Evolutionary conservation across 106 monocot species (phyloP), one percentile per base, ranked within the genome.

Genomic region (Posidonia australis): DNA sequence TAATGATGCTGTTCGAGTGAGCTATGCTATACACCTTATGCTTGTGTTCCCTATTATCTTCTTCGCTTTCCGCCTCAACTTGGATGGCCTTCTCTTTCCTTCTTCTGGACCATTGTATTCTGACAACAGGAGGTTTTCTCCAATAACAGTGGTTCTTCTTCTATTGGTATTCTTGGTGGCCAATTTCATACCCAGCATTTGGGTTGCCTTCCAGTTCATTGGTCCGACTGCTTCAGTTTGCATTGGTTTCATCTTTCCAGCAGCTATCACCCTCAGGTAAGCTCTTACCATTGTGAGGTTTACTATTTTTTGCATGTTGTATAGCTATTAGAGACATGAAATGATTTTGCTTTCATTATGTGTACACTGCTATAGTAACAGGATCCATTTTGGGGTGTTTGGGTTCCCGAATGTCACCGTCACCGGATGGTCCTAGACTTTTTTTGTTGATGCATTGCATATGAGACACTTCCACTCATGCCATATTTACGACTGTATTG

Each of bases 151-250:
- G 12, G 27, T 51, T 9, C 70, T 90, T 46, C 74, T 94, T 1
- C 42, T 62, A 12, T 24, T 82, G 17, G 67, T 94, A 11, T 94
- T 82, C 73, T 46, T 80, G 54, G 86, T 71, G 19, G 86, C 94
- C 19, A 90, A 80, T 65, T 94, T 90, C 46, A 77, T 94, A 26
- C 94, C 94, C 0, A 94, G 94, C 54, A 86, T 94, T 27, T 94
- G 94, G 89, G 94, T 90, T 74, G 94, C 80, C 41, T 94, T 94
- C 54, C 89, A 94, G 56, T 86, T 94, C 55, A 90, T 86, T 5
- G 94, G 94, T 31, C 89, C 94, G 10, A 94, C 94, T 30, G 86
- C 89, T 63, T 86, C 86, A 11, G 94, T 94, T 65, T 86, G 84
- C 63, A 89, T 94, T 27, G 89, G 77, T 0, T 94, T 86, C 71